Base-by-base conservation (phyloP, 305 asterid species). In the Fraxinus albicans region DNA sequence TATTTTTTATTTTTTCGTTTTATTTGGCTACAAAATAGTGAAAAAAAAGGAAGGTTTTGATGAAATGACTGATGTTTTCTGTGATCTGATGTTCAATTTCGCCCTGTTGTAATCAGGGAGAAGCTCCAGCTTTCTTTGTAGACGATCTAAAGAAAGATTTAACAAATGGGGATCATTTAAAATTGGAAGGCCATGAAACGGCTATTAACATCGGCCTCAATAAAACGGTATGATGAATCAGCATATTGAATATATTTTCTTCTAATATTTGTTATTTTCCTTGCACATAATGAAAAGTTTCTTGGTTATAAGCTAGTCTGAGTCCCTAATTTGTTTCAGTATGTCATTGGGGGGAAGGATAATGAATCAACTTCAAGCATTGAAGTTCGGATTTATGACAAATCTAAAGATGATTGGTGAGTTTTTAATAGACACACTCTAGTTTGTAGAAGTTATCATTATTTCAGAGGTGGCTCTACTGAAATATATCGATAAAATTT, bases 91-190 rank as follows among this genome's bases (percentile, higher is more conserved):
- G 40, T 86, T 70, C 79, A n/a, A 38, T 82, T 85, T 75, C 75
- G 8, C 75, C 83, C 4, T 84, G 73, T 53, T 83, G 42, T 86
- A 36, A 73, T 84, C 86, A 94, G 99, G 98, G 98, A 35, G 94
- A 93, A 89, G 99, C 97, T 88, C 97, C 97, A 81, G 97, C 90
- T 55, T 89, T 92, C 79, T n/a, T 91, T 74, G 88, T 86, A 55
- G 96, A 92, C 29, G 89, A 88, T 86, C 87, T 87, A 79, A 84
- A 76, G 36, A 88, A 86, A 40, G 87, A 84, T 47, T 21, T 33
- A 74, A 27, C 84, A 1, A 86, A 87, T 79, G 93, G 89, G 77
- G 42, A 86, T 84, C 89, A 85, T 76, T 81, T 83, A 60, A 89
- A 93, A 77, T 73, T 88, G 31, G 87, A 87, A 82, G 94, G 86